phyloP scores from a whole-genome alignment of 352 stramenopile species.

The Phytophthora sp. region DNA sequence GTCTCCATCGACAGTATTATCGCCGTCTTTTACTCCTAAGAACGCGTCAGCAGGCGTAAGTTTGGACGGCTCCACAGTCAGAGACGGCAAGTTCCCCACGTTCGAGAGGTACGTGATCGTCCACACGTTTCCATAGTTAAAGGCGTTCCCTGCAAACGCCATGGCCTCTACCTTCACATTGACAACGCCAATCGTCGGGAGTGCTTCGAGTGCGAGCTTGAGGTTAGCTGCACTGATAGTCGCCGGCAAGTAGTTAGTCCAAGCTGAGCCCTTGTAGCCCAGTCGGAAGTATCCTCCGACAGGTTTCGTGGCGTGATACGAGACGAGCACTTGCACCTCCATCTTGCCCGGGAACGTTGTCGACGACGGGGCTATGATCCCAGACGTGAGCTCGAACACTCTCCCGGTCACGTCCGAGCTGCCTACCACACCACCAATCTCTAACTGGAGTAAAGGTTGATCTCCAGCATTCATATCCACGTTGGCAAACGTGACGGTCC shows the following conservation, averaged over 20 bases:
- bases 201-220: slow-evolving; percentile 62
- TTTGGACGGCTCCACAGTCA: slow-evolving; percentile 71
- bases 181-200: slow-evolving; percentile 73
- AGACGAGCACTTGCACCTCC: slow-evolving; percentile 80
- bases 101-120: slow-evolving; percentile 81
- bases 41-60: slow-evolving; percentile 56
- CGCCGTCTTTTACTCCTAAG: slow-evolving; percentile 71
- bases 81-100: slow-evolving; percentile 58
- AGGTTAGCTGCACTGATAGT: slow-evolving; percentile 45
- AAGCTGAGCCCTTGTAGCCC: slow-evolving; percentile 77
- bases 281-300: slow-evolving; percentile 76
- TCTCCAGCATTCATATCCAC: slow-evolving; percentile 47
- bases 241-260: slow-evolving; percentile 69
- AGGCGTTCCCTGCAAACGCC: slow-evolving; percentile 20
- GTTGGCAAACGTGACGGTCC: slow-evolving; percentile 76
- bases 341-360: slow-evolving; percentile 56
- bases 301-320: slow-evolving; percentile 43
- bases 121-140: slow-evolving; percentile 60
- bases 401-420: slow-evolving; percentile 43
- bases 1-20: slow-evolving; percentile 65
- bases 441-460: slow-evolving; percentile 70
- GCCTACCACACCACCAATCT: slow-evolving; percentile 35
- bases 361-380: slow-evolving; percentile 42
- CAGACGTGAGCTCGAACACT: slow-evolving; percentile 58
- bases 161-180: slow-evolving; percentile 41